Conservation (phyloP, 2,329 filamentous ascomycete genomes). For the Penicillium sp. region DNA sequence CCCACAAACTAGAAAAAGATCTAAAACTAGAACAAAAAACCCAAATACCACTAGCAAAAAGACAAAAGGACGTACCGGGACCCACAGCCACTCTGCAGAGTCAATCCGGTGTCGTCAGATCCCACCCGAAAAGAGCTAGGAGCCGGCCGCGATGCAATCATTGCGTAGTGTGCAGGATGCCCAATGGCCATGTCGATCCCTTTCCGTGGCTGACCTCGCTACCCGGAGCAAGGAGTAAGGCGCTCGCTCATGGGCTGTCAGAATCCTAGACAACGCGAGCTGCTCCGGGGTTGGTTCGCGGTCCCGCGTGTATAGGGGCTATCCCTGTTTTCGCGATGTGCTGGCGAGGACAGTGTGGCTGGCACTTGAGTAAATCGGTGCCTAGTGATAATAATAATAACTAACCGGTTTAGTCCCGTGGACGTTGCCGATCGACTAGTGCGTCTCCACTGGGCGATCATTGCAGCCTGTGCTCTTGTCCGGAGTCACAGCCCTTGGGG, state of each 20-base stretch:
- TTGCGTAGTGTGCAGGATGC: slow-evolving; percentile 9
- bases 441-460: slow-evolving; percentile 7
- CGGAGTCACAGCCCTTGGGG: neutral
- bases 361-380: neutral
- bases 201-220: neutral
- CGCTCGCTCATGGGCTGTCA: slow-evolving; percentile 5
- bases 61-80: slow-evolving; percentile 2
- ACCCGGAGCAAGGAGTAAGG: neutral
- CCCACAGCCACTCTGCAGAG: slow-evolving; percentile 8
- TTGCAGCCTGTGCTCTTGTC: slow-evolving; percentile 7
- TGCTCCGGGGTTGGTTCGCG: neutral
- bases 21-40: neutral
- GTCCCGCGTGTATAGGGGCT: neutral
- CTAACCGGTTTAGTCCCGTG: neutral
- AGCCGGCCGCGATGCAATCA: neutral
- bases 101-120: slow-evolving; percentile 17
- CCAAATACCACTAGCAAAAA: neutral
- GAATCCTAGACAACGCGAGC: neutral
- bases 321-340: slow-evolving; percentile 2
- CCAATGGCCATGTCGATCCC: neutral
- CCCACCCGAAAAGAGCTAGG: neutral
- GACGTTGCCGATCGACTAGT: slow-evolving; percentile 3
- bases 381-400: neutral
- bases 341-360: neutral
- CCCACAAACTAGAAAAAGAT: neutral